Base-by-base conservation (phyloP, 169 alveolate genomes). In the Plasmodium knowlesi region DNA sequence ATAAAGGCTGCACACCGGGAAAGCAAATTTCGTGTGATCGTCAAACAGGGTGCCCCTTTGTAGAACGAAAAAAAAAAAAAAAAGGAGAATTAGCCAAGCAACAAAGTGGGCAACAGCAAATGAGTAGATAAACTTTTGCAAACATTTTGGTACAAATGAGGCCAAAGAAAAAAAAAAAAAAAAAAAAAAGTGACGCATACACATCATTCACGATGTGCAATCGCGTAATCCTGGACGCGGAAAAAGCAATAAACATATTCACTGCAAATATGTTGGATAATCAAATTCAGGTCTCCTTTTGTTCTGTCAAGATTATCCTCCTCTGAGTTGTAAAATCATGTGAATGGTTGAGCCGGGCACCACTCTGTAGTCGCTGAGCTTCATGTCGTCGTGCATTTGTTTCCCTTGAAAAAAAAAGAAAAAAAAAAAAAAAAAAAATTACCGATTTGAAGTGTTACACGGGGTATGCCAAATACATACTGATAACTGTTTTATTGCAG, bases 291-390 rank as follows among this genome's bases (percentile, higher is more conserved):
- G 76, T 67, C 37, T 25, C 30, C 6, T 9, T 41, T 43, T 81
- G 67, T 81, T 89, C 80, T 34, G 32, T 83, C 78, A 74, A 54
- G 12, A 32, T 30, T 41, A 71, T 34, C 98, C 98, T 12, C 99
- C 99, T 76, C 99, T 96, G 71, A 98, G 98, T 90, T 98, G 99
- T 54, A 98, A 98, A 12, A 98, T 99, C 99, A 98, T 98, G 96
- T 98, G 99, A 90, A 98, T 98, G 39, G 99, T 98, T 92, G 98
- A 95, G 32, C 99, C 99, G 3, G 99, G 99, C 37, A 96, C 96
- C 16, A 98, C 98, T 76, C 98, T 97, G 97, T 98, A 98, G 92
- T 98, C 99, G 76, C 94, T 67, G 28, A 98, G 96, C 76, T 96
- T 97, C 90, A 97, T 95, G 46, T 98, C 99, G 67, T 98, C 99